Evolutionary conservation across 2,329 filamentous ascomycete species (phyloP), one percentile per base, ranked within the genome.

Genomic region (Biscogniauxia mediterranea): DNA sequence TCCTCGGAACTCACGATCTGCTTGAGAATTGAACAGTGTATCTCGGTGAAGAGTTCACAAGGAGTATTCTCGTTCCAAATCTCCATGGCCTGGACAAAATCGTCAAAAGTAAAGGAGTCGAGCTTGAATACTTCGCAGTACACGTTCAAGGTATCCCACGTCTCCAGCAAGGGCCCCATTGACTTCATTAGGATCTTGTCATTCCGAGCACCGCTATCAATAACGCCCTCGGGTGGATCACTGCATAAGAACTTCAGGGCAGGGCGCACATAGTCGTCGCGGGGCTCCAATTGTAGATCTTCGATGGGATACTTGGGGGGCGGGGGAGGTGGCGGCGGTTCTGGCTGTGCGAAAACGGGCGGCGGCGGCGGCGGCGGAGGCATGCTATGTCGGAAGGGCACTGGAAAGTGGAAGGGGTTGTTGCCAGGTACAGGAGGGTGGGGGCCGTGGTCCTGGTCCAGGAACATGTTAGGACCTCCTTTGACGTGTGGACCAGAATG

Each of bases 141-240:
- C n/a, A 99, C 94, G 70, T 97, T 99, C 38, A 99, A 82, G 0
- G 93, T 97, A 69, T 97, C 93, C 95, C 95, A 99, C 0, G 91
- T 92, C 76, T 97, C 94, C 23, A 99, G 78, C 17, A 98, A 79
- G 2, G 87, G 84, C 0, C 93, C 93, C n/a, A 97, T 86, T 3
- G 92, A 94, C 69, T 90, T 87, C 86, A 94, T 95, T 20, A 88
- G 79, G 58, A 98, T 87, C 49, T 88, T 85, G 52, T 83, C 80
- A 57, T 81, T 79, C 66, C 79, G 77, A 17, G 80, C 74, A n/a
- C 78, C 74, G 59, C 76, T 77, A 50, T 79, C 77, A 19, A 81
- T 78, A 13, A 80, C 73, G 5, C 82, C 75, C 52, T 83, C 78
- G 1, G 85, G 83, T 9, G 85, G 83, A 60, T 92, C 84, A 57